phyloP scores from a whole-genome alignment of 2,329 filamentous ascomycete species.

The Cadophora sp. region DNA sequence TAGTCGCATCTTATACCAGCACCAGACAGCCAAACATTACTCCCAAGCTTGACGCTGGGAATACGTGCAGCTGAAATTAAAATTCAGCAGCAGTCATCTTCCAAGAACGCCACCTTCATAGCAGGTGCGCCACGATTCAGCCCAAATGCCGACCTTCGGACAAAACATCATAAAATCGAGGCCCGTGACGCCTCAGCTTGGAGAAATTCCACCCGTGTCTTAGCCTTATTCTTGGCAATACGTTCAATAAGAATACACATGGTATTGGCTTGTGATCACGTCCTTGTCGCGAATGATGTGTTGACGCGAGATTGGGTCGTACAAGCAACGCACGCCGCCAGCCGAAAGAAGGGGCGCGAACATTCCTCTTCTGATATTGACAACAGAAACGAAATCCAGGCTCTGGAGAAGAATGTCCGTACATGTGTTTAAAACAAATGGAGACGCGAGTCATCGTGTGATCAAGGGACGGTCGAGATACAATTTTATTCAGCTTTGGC shows the following conservation, averaged over 20 bases:
- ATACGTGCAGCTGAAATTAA: neutral
- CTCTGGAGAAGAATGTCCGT: too few relatives aligned
- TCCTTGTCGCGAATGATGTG: neutral
- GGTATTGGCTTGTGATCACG: slow-evolving; percentile 1
- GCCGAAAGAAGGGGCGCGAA: neutral
- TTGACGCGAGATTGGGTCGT: neutral
- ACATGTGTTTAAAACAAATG: too few relatives aligned
- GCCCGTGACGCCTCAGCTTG: neutral
- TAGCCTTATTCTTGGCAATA: slow-evolving; percentile 10
- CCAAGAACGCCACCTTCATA: neutral
- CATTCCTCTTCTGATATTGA: too few relatives aligned
- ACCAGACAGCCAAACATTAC: neutral
- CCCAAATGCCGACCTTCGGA: slow-evolving; percentile 3
- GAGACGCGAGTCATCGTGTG: too few relatives aligned
- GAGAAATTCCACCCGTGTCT: neutral
- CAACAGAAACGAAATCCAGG: too few relatives aligned
- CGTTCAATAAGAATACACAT: neutral
- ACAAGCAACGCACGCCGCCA: neutral
- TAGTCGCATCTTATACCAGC: neutral
- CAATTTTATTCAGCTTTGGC: neutral
- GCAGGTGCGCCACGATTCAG: slow-evolving; percentile 3
- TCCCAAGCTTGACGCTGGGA: neutral
- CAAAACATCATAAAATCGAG: neutral
- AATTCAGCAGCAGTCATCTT: neutral
- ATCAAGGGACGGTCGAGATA: too few relatives aligned